phyloP scores from a whole-genome alignment of 345 rosid genomes.

The Boechera stricta region DNA sequence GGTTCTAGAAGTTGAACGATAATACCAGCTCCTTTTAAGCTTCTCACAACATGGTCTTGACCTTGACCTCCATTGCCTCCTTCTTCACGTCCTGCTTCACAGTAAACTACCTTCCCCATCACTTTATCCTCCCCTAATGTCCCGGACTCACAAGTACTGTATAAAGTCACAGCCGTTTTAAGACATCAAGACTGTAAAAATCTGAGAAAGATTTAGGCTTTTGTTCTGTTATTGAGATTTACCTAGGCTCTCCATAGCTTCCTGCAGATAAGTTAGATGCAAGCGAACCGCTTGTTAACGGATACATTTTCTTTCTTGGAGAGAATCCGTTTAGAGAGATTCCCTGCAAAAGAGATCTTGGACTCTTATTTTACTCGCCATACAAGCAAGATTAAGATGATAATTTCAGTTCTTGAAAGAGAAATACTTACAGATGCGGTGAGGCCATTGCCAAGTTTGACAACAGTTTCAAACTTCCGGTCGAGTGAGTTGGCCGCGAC shows the following conservation, averaged over 20 bases:
- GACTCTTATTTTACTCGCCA: neutral
- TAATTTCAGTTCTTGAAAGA: neutral
- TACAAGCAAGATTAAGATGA: conserved; percentile 8
- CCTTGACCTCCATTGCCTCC: conserved; percentile 52
- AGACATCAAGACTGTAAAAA: neutral
- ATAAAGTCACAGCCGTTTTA: neutral
- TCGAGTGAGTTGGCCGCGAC: conserved; percentile 76
- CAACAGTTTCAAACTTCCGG: conserved; percentile 57
- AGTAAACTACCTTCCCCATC: conserved; percentile 72
- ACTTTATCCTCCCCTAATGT: conserved; percentile 61
- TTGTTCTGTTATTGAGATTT: neutral
- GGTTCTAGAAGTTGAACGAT: conserved; percentile 43
- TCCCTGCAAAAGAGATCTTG: conserved; percentile 54
- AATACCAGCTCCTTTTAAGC: conserved; percentile 66
- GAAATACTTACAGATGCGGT: conserved; percentile 47
- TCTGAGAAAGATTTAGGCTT: neutral
- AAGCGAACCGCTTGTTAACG: conserved; percentile 65
- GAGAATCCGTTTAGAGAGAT: conserved; percentile 66
- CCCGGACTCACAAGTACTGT: conserved; percentile 68
- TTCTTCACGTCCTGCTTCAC: conserved; percentile 45
- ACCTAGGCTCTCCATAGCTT: conserved; percentile 62
- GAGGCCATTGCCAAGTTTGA: conserved; percentile 68
- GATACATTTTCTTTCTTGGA: conserved; percentile 58
- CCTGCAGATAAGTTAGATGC: conserved; percentile 51
- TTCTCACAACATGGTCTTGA: conserved; percentile 55